Evolutionary conservation across 73 alveolate genomes (phyloP).

Genomic region (Durusdinium trenchii): DNA sequence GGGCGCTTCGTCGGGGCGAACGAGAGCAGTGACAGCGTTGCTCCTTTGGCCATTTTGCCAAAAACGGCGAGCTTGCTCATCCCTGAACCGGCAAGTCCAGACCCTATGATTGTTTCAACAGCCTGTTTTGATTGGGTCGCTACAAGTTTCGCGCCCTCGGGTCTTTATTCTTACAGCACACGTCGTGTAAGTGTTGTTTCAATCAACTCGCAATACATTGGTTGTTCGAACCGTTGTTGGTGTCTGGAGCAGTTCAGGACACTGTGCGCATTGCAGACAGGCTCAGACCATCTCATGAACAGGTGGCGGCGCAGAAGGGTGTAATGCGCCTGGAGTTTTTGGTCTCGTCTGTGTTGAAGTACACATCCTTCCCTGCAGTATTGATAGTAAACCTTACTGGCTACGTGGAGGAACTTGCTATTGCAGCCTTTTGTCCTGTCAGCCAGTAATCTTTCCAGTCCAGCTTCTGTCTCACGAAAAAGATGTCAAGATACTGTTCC

Average conservation of each 20-base stretch:
- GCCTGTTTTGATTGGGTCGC: too few relatives aligned
- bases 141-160: too few relatives aligned
- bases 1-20: too few relatives aligned
- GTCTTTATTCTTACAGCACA: too few relatives aligned
- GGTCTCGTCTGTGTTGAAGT: not conserved
- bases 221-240: too few relatives aligned
- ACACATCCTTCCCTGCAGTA: not conserved
- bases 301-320: constrained; percentile 33
- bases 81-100: not conserved
- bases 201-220: too few relatives aligned
- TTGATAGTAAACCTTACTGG: not conserved
- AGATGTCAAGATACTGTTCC: too few relatives aligned
- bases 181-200: too few relatives aligned
- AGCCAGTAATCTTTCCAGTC: too few relatives aligned
- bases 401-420: not conserved
- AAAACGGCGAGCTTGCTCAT: not conserved
- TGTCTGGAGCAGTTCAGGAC: not conserved
- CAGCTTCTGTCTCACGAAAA: too few relatives aligned
- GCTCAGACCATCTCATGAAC: not conserved
- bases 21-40: too few relatives aligned
- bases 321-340: not conserved
- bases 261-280: not conserved
- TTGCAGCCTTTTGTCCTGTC: not conserved
- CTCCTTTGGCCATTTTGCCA: not conserved
- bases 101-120: not conserved